These are phyloP conservation scores for Cyberlindnera xishuangbannaensis DNA, from an alignment of 805 yeast species.

Conservation along the genomic window DNA sequence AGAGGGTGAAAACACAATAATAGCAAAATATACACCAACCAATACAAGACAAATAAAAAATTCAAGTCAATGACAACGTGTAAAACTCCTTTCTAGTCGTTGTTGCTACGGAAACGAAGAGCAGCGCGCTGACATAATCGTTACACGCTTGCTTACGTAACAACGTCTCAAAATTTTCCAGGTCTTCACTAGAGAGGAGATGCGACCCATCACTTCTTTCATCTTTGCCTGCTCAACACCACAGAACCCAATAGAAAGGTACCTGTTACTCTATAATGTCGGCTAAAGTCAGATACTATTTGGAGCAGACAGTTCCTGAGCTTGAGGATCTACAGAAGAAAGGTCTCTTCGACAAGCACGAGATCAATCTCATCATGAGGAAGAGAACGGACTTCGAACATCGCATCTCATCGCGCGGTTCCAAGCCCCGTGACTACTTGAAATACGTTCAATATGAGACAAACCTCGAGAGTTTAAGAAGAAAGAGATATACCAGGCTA, in stretches of 20 bases:
- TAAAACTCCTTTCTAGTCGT: no score
- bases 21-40: no score
- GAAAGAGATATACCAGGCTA: slow-evolving; percentile 62
- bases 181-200: no score
- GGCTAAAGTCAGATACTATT: slow-evolving; percentile 45
- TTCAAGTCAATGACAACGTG: no score
- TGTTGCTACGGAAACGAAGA: no score
- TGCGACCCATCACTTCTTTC: not conserved
- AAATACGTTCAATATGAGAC: slow-evolving; percentile 76
- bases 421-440: slow-evolving; percentile 69
- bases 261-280: slow-evolving; percentile 10
- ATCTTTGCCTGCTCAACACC: not conserved
- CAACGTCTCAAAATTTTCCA: no score
- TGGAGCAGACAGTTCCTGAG: slow-evolving; percentile 81
- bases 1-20: no score
- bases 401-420: slow-evolving; percentile 76
- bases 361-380: slow-evolving; percentile 80
- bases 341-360: slow-evolving; percentile 77
- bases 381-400: slow-evolving; percentile 95
- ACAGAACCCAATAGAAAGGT: no score
- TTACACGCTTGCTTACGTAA: no score
- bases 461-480: slow-evolving; percentile 71
- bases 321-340: slow-evolving; percentile 79
- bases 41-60: no score
- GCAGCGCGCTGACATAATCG: no score